Conservation (phyloP, 2,329 filamentous ascomycete species). For the Keithomyces neogunnii region DNA sequence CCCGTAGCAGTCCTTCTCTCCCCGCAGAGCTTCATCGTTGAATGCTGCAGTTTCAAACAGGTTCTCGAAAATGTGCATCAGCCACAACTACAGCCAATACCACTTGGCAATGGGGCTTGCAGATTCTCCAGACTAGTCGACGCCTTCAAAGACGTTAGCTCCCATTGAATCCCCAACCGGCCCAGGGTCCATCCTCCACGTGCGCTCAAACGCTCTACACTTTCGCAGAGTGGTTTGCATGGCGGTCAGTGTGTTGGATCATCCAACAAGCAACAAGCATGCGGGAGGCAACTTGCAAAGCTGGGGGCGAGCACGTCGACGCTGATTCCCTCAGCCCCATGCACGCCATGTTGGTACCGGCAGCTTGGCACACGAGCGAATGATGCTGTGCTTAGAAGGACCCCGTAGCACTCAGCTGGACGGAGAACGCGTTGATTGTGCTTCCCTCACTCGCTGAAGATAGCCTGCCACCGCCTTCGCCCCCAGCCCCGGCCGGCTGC, state of each 20-base stretch:
- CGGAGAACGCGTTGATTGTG: not conserved
- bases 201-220: not conserved
- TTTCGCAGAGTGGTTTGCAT: not conserved
- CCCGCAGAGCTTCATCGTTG: no score
- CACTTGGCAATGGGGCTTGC: not conserved
- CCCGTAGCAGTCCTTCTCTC: no score
- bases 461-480: not conserved
- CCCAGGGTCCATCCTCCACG: not conserved
- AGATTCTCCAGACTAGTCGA: not conserved
- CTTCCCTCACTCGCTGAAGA: not conserved
- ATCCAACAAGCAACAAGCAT: not conserved
- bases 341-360: not conserved
- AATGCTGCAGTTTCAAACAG: not conserved
- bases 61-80: not conserved
- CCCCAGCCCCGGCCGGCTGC: not conserved
- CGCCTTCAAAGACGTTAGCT: not conserved
- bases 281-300: not conserved
- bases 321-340: not conserved
- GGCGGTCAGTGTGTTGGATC: not conserved
- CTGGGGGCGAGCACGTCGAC: not conserved
- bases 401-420: not conserved
- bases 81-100: not conserved
- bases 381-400: not conserved
- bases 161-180: not conserved
- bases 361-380: slow-evolving; percentile 2